Conservation (phyloP, 1,284 basidiomycete species). For the Calocybe gambosa region DNA sequence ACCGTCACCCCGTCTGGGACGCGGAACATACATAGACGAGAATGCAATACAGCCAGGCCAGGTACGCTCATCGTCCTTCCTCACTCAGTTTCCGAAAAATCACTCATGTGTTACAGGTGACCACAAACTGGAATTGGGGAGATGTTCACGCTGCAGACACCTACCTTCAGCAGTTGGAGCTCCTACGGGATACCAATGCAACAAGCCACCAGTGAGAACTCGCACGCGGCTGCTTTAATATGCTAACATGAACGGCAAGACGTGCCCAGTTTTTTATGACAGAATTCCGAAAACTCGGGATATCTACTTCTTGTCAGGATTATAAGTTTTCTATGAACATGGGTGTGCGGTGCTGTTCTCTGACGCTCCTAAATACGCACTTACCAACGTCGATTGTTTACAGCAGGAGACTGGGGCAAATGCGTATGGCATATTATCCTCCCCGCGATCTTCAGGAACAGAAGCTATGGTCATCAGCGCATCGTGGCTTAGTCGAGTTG, state of each 20-base stretch:
- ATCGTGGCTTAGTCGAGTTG: constrained; percentile 73
- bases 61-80: constrained; percentile 33
- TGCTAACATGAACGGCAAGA: constrained; percentile 33
- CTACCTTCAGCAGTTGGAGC: constrained; percentile 67
- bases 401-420: constrained; percentile 58
- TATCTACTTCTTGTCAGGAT: constrained; percentile 60
- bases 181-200: constrained; percentile 55
- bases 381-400: neutral
- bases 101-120: constrained; percentile 51
- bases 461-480: constrained; percentile 90
- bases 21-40: constrained; percentile 81
- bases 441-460: constrained; percentile 83
- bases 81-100: neutral
- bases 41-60: constrained; percentile 90
- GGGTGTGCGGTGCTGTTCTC: constrained; percentile 31
- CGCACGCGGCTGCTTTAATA: neutral
- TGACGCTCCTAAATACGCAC: neutral
- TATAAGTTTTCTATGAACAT: constrained; percentile 52
- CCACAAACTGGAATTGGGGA: constrained; percentile 83
- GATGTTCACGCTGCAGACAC: constrained; percentile 81
- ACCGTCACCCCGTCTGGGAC: constrained; percentile 60
- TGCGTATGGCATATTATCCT: constrained; percentile 75
- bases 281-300: constrained; percentile 66
- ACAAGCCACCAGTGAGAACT: constrained; percentile 62
- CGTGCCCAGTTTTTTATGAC: constrained; percentile 50